These are phyloP conservation scores for Ascochyta rabiei DNA, from an alignment of 2,329 filamentous ascomycete species.

Conservation along the genomic window DNA sequence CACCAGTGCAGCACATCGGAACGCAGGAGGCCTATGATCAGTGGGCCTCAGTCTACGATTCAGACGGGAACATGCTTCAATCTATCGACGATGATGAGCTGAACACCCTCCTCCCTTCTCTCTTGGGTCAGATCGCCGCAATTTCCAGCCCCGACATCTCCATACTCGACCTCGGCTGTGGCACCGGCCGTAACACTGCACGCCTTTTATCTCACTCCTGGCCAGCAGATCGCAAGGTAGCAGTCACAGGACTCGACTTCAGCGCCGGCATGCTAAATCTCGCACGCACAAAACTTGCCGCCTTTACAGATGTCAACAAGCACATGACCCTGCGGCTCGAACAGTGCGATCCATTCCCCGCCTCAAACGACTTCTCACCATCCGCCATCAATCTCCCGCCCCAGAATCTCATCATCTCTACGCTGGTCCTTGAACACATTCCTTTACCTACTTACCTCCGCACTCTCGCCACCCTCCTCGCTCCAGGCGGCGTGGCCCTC, in stretches of 20 bases:
- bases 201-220: conserved; percentile 53
- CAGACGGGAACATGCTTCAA: conserved; percentile 70
- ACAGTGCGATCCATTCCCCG: conserved; percentile 40
- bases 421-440: conserved; percentile 69
- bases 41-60: conserved; percentile 66
- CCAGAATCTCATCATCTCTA: conserved; percentile 61
- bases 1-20: conserved; percentile 41
- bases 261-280: conserved; percentile 63
- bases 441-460: conserved; percentile 59
- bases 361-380: background rate
- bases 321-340: conserved; percentile 22
- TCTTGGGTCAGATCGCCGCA: conserved; percentile 47
- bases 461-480: conserved; percentile 52
- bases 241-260: conserved; percentile 62
- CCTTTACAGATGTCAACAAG: background rate
- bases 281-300: conserved; percentile 51
- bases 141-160: conserved; percentile 33
- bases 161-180: conserved; percentile 68
- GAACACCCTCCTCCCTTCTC: conserved; percentile 55
- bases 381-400: conserved; percentile 16
- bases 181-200: conserved; percentile 67
- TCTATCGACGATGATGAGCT: conserved; percentile 66
- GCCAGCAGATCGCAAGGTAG: conserved; percentile 27
- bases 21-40: conserved; percentile 56
- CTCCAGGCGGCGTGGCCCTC: conserved; percentile 57